Conservation (phyloP, 2,329 filamentous ascomycete genomes). For the Aureobasidium lini region DNA sequence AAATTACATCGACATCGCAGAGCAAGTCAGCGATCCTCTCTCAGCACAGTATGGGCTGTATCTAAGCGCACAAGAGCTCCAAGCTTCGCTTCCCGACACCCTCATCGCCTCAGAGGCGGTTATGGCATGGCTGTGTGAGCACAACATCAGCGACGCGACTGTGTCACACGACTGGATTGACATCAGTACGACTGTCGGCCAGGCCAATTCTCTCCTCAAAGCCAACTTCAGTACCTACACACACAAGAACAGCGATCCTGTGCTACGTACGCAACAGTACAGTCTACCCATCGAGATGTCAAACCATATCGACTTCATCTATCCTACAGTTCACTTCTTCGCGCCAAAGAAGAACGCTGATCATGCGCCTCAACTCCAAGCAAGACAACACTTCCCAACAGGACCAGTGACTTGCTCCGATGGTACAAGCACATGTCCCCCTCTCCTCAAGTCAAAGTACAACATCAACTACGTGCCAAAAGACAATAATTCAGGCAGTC, state of each 20-base stretch:
- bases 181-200: too few species aligned
- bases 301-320: too few species aligned
- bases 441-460: constrained; percentile 18
- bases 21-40: constrained; percentile 11
- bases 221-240: too few species aligned
- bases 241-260: too few species aligned
- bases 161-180: too few species aligned
- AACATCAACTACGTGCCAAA: constrained; percentile 19
- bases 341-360: not conserved
- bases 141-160: too few species aligned
- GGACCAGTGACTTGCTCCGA: constrained; percentile 38
- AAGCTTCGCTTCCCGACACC: constrained; percentile 1
- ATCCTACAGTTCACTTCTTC: too few species aligned
- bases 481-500: constrained; percentile 17
- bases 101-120: too few species aligned
- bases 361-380: not conserved
- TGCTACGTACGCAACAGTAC: too few species aligned
- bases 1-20: constrained; percentile 14
- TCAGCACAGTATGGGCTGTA: constrained; percentile 5
- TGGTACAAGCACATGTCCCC: constrained; percentile 19
- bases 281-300: too few species aligned
- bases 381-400: constrained; percentile 18
- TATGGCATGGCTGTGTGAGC: too few species aligned
- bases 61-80: not conserved
- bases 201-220: too few species aligned